Evolutionary conservation across 2,329 filamentous ascomycete genomes (phyloP).

Genomic region (Metarhizium brunneum): DNA sequence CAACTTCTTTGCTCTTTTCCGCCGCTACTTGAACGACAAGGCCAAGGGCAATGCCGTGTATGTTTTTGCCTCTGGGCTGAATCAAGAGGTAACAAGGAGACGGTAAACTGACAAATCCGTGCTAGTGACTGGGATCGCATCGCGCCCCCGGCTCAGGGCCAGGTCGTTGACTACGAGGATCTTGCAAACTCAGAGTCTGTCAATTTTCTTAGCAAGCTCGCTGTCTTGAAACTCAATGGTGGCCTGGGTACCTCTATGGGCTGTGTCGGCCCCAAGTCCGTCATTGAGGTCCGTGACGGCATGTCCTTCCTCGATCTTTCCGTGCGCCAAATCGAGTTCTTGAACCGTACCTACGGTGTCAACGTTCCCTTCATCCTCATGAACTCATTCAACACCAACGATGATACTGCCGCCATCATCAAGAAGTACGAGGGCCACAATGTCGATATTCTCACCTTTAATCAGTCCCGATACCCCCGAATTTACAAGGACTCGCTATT

Average conservation of each 20-base stretch:
- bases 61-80: conserved; percentile 15
- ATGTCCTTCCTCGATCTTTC: conserved; percentile 99
- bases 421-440: conserved; percentile 99
- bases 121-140: conserved; percentile 91
- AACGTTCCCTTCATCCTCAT: conserved; percentile 98
- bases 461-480: conserved; percentile 97
- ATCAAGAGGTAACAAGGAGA: not conserved
- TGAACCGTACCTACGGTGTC: conserved; percentile 95
- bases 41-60: conserved; percentile 90
- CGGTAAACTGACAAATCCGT: not conserved
- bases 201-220: conserved; percentile 92
- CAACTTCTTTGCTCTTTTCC: conserved; percentile 99
- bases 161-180: conserved; percentile 92
- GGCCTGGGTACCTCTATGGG: conserved; percentile 99
- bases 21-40: conserved; percentile 96
- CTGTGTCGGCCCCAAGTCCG: conserved; percentile 97
- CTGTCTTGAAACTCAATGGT: conserved; percentile 98
- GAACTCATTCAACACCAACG: conserved; percentile 99
- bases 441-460: conserved; percentile 99
- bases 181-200: conserved; percentile 85
- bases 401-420: conserved; percentile 97
- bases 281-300: conserved; percentile 98
- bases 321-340: conserved; percentile 96
- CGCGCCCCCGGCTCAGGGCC: conserved; percentile 80
- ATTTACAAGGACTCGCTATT: conserved; percentile 97